Percentiles rank a stretch among this genome's conserved stretches.
Evolutionary conservation across 108 stramenopile species (phyloP).

Genomic region (Nannochloropsis salina): DNA sequence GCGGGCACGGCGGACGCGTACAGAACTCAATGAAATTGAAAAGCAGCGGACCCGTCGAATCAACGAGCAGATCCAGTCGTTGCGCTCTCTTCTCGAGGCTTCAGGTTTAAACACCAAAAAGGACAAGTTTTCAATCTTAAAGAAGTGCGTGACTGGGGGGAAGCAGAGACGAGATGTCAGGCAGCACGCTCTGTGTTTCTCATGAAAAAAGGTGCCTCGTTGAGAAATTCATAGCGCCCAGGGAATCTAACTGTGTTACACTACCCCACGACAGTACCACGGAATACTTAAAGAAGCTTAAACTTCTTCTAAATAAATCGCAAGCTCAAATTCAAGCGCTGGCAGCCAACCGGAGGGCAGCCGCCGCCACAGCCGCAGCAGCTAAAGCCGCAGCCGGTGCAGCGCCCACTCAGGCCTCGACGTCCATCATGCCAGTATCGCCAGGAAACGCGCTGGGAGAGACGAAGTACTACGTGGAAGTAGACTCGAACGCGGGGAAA

Average conservation of each 20-base stretch:
- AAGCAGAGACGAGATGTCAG: neutral
- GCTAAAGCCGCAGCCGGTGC: neutral
- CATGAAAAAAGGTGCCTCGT: no score
- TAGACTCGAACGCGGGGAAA: neutral
- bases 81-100: slow-evolving; percentile 5
- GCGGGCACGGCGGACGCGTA: slow-evolving; percentile 13
- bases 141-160: neutral
- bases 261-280: neutral
- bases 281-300: slow-evolving; percentile 18
- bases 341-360: neutral
- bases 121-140: slow-evolving; percentile 18
- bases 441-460: neutral
- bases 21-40: slow-evolving; percentile 24
- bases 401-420: neutral
- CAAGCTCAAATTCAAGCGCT: slow-evolving; percentile 3
- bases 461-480: neutral
- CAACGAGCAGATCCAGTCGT: slow-evolving; percentile 21
- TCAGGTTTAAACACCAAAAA: slow-evolving; percentile 18
- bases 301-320: neutral
- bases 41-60: slow-evolving; percentile 23
- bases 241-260: no score
- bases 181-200: no score
- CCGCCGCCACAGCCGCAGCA: neutral
- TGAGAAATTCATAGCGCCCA: no score
- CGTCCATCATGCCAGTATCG: neutral